Conservation (phyloP, 2,329 filamentous ascomycete species). For the Zasmidium cellare region DNA sequence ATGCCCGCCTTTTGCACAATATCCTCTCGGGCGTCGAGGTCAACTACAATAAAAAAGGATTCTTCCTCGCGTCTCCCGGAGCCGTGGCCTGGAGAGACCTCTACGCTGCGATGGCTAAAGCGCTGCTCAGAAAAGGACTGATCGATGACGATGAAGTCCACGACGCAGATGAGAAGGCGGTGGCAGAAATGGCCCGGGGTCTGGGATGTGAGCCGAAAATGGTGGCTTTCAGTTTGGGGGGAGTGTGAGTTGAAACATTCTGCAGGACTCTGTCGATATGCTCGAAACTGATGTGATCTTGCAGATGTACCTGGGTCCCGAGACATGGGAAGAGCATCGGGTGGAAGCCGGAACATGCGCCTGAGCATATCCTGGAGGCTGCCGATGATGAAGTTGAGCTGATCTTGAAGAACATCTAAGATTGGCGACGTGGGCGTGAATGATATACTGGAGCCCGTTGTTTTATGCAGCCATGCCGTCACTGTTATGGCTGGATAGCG, state of each 20-base stretch:
- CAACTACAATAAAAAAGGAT: slow-evolving; percentile 47
- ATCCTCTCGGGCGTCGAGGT: slow-evolving; percentile 45
- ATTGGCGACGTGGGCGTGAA: no score
- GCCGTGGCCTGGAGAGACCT: slow-evolving; percentile 53
- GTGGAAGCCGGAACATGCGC: background rate
- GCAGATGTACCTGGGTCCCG: background rate
- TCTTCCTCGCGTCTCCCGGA: slow-evolving; percentile 53
- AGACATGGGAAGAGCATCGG: background rate
- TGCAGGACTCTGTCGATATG: no score
- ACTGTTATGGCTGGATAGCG: no score
- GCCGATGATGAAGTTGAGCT: background rate
- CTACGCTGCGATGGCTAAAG: slow-evolving; percentile 47
- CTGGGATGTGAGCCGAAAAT: background rate
- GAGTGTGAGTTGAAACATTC: background rate
- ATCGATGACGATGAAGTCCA: slow-evolving; percentile 41
- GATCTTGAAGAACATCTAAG: background rate
- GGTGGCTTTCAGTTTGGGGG: background rate
- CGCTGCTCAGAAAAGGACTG: slow-evolving; percentile 42
- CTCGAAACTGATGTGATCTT: background rate
- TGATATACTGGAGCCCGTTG: no score
- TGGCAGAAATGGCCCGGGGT: slow-evolving; percentile 45
- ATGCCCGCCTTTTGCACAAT: slow-evolving; percentile 45
- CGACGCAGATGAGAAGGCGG: slow-evolving; percentile 36
- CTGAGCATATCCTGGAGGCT: background rate
- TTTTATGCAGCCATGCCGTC: no score